Evolutionary conservation across 306 rosid genomes (phyloP).

Genomic region (Acacia acuminata): DNA sequence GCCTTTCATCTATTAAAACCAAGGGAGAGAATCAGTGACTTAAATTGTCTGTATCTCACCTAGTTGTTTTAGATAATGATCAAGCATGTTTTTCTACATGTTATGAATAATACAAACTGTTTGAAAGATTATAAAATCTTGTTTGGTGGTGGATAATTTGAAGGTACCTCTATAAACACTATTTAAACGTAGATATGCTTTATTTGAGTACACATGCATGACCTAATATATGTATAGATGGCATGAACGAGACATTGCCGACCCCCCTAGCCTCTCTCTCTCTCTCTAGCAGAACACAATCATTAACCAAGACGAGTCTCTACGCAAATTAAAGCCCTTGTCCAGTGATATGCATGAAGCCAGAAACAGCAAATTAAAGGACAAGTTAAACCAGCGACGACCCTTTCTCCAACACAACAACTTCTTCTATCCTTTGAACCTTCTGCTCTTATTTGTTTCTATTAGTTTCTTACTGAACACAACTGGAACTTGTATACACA

Average conservation of each 20-base stretch:
- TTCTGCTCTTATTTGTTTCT: background rate
- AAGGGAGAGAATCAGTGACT: background rate
- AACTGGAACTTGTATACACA: background rate
- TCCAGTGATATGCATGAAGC: no score
- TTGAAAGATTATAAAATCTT: no score
- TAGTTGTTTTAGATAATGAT: background rate
- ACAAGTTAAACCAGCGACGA: no score
- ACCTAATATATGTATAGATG: no score
- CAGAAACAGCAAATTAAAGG: no score
- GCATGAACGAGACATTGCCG: background rate
- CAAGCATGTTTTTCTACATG: background rate
- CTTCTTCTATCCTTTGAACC: background rate
- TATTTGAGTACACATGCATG: no score
- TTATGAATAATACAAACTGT: background rate
- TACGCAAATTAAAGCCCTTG: no score
- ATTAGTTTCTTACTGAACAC: background rate
- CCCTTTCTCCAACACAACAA: no score
- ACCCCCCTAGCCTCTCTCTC: background rate
- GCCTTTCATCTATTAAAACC: background rate
- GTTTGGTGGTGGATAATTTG: no score
- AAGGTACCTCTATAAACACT: no score
- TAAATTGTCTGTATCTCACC: background rate
- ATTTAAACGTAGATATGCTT: no score
- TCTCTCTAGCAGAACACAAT: background rate
- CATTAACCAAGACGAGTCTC: no score